These are phyloP conservation scores for Citrus glauca DNA, from an alignment of 345 rosid genomes.

Conservation along the genomic window DNA sequence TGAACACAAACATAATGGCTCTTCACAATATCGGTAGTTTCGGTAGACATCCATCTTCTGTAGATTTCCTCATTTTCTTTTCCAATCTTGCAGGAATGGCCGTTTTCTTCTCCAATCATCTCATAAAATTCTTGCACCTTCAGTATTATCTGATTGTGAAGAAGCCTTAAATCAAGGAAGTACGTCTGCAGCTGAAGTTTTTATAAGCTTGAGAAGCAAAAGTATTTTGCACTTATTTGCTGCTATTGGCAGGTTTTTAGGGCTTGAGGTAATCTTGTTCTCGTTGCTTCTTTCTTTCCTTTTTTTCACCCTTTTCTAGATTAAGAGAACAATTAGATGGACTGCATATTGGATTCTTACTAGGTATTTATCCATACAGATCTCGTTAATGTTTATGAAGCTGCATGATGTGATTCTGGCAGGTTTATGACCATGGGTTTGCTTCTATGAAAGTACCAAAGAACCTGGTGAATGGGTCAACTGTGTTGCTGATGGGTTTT, in stretches of 20 bases:
- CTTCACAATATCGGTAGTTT: neutral
- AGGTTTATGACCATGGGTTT: conserved; percentile 84
- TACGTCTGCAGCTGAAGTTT: conserved; percentile 71
- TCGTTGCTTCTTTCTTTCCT: neutral
- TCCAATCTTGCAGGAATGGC: conserved; percentile 68
- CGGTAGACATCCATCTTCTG: neutral
- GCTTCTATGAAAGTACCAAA: conserved; percentile 70
- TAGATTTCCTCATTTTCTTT: conserved; percentile 10
- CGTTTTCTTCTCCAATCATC: conserved; percentile 76
- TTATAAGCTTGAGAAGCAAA: conserved; percentile 79
- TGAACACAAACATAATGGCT: neutral
- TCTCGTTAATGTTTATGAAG: conserved; percentile 9
- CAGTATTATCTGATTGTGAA: conserved; percentile 68
- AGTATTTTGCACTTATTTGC: conserved; percentile 86
- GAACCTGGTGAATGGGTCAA: conserved; percentile 52
- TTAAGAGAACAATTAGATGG: neutral
- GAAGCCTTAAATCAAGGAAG: conserved; percentile 93
- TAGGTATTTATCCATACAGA: neutral
- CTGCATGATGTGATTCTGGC: conserved; percentile 28
- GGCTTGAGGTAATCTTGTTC: conserved; percentile 67
- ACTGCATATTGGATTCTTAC: neutral
- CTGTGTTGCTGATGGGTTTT: conserved; percentile 77
- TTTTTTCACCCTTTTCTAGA: neutral
- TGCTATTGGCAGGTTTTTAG: conserved; percentile 84
- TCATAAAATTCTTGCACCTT: conserved; percentile 54